phyloP scores from a whole-genome alignment of 2,329 filamentous ascomycete genomes.

The Aplosporella prunicola region DNA sequence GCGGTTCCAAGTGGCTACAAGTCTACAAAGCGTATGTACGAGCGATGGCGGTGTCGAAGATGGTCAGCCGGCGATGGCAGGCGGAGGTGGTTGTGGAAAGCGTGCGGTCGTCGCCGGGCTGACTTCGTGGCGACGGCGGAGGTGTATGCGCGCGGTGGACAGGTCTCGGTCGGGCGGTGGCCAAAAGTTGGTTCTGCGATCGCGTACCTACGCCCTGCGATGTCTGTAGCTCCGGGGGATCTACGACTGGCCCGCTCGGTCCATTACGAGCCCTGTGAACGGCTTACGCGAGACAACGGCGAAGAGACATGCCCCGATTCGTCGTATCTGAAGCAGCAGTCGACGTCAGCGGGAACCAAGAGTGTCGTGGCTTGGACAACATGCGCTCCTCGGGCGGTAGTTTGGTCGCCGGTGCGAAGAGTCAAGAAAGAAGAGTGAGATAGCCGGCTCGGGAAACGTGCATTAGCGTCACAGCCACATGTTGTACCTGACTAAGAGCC shows the following conservation, averaged over 20 bases:
- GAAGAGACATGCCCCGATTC: slow-evolving; percentile 6
- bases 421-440: too few relatives aligned
- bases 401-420: too few relatives aligned
- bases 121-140: too few relatives aligned
- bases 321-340: too few relatives aligned
- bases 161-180: too few relatives aligned
- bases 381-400: too few relatives aligned
- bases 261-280: slow-evolving; percentile 7
- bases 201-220: too few relatives aligned
- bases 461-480: slow-evolving; percentile 8
- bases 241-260: slow-evolving; percentile 9
- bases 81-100: not conserved
- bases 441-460: slow-evolving; percentile 7
- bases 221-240: slow-evolving; percentile 9
- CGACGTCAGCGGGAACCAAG: too few relatives aligned
- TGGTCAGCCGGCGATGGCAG: not conserved
- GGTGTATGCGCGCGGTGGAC: too few relatives aligned
- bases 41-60: not conserved
- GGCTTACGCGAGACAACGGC: slow-evolving; percentile 10
- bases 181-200: too few relatives aligned
- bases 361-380: not conserved
- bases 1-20: not conserved
- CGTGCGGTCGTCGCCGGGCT: too few relatives aligned
- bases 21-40: not conserved
- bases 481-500: slow-evolving; percentile 1